Conservation (phyloP, 2,329 filamentous ascomycete species). For the Dryadomyces sulphureus region DNA sequence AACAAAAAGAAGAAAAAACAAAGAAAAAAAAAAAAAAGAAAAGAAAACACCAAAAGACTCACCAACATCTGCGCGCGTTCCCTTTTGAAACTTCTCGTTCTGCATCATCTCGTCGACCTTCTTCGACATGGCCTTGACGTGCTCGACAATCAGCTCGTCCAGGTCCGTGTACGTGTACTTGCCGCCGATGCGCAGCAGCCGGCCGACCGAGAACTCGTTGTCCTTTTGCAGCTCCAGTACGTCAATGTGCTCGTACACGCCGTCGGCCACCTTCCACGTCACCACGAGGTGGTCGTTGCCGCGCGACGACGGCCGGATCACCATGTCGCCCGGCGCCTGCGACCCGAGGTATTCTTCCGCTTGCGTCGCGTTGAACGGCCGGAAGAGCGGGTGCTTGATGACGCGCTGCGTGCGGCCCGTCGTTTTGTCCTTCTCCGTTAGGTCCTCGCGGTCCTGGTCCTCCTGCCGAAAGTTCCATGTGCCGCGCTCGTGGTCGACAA, state of each 20-base stretch:
- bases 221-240: slow-evolving; percentile 95
- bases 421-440: slow-evolving; percentile 73
- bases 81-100: slow-evolving; percentile 84
- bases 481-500: slow-evolving; percentile 56
- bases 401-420: slow-evolving; percentile 82
- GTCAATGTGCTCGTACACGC: slow-evolving; percentile 95
- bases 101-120: slow-evolving; percentile 95
- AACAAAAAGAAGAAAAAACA: background rate
- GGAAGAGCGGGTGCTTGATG: slow-evolving; percentile 95
- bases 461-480: slow-evolving; percentile 85
- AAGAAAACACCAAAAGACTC: slow-evolving; percentile 25
- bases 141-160: slow-evolving; percentile 91
- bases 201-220: slow-evolving; percentile 87
- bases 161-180: slow-evolving; percentile 91
- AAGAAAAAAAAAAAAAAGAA: background rate
- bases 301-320: slow-evolving; percentile 90
- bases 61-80: slow-evolving; percentile 72
- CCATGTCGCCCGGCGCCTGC: slow-evolving; percentile 73
- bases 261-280: slow-evolving; percentile 95
- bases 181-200: slow-evolving; percentile 68
- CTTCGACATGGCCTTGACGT: slow-evolving; percentile 93
- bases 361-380: slow-evolving; percentile 79
- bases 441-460: slow-evolving; percentile 62
- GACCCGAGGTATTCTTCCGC: slow-evolving; percentile 87
- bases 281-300: slow-evolving; percentile 90